These are phyloP conservation scores for Citrus unshiu DNA, from an alignment of 345 rosid species.

Conservation along the genomic window DNA sequence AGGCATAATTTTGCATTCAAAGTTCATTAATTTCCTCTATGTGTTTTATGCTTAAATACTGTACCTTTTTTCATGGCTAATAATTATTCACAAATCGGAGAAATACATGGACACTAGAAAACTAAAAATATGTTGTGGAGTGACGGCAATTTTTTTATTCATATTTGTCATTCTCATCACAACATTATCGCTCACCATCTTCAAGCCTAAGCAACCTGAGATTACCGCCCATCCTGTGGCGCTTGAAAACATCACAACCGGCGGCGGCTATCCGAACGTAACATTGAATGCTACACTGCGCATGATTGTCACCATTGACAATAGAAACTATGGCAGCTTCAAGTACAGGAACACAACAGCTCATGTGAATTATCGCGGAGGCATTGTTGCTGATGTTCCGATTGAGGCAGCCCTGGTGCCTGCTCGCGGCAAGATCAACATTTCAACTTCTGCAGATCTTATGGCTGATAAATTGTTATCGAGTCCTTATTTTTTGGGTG, in stretches of 20 bases:
- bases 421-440: constrained; percentile 24
- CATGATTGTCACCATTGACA: constrained; percentile 28
- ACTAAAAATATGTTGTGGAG: constrained; percentile 30
- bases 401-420: constrained; percentile 18
- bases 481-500: constrained; percentile 24
- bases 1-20: not conserved
- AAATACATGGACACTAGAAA: not conserved
- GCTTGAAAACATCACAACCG: constrained; percentile 19
- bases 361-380: constrained; percentile 24
- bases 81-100: not conserved
- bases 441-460: constrained; percentile 24
- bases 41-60: not conserved
- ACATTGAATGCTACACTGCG: constrained; percentile 17
- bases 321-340: constrained; percentile 45
- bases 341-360: constrained; percentile 26
- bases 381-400: constrained; percentile 19
- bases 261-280: not conserved
- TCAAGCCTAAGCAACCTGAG: constrained; percentile 41
- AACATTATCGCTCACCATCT: constrained; percentile 31
- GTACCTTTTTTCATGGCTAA: not conserved
- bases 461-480: constrained; percentile 22
- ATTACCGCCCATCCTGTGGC: constrained; percentile 26
- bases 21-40: too few relatives aligned
- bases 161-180: constrained; percentile 14
- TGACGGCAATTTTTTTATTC: constrained; percentile 17